Base-by-base conservation (phyloP, 2,329 filamentous ascomycete genomes). In the Stagonosporopsis rhizophila region DNA sequence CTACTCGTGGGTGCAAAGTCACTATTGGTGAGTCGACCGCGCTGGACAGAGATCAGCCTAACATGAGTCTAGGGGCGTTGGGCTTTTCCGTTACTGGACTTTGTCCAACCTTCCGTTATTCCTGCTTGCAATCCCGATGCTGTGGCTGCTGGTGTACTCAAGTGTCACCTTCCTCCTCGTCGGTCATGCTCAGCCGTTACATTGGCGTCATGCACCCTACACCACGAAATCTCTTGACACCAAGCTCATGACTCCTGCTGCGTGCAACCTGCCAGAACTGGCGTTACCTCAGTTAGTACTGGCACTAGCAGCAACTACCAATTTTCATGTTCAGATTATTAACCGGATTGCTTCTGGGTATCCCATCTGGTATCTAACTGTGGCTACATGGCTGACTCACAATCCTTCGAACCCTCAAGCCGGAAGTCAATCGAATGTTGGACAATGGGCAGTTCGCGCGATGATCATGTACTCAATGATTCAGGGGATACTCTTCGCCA, bases 261-360 rank as follows among this genome's bases (percentile, higher is more conserved):
- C 49, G 54, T 53, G 56, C 56, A 51, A 47, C 41, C 50, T 74
- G 19, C 68, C 69, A 11, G 69, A 75, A 58, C 80, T 96, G 58
- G 91, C 91, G 1, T 76, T 88, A 3, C 84, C 86, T 4, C 94
- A 99, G 75, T 75, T 90, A 1, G 54, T 93, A 3, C 80, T 99
- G 17, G 88, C 89, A 1, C 58, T 85, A 2, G 75, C 94, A 56
- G 90, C 92, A 19, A 76, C 93, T 19, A 91, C 88, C 12, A 91
- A 81, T 60, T 96, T 96, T 71, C 95, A 99, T 72, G 89, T 97
- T 23, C 95, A 99, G 76, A 96, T 99, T 65, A 89, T 98, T 68
- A 96, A 89, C 40, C 86, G 95, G 22, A 83, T 99, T 15, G 89
- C 91, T 1, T 96, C 93, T 0, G 94, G 88, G 0, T 96, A 94